These are phyloP conservation scores for Glebionis coronaria DNA, from an alignment of 129 eudicot species.

Conservation along the genomic window DNA sequence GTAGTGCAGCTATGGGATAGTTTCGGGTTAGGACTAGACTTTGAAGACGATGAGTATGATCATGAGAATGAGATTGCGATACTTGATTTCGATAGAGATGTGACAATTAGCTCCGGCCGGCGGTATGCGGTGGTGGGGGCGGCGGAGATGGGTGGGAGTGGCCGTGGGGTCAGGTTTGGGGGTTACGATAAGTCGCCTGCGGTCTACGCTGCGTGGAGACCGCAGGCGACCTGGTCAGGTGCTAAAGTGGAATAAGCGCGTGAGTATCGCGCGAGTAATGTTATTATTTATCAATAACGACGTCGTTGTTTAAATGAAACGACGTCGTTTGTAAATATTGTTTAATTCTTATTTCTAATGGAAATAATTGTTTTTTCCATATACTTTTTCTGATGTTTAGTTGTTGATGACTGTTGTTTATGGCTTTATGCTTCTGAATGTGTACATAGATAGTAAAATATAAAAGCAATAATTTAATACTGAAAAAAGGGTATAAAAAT, in stretches of 20 bases:
- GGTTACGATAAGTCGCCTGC: constrained; percentile 58
- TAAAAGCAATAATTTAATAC: background rate
- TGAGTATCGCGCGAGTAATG: constrained; percentile 4
- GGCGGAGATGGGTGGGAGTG: constrained; percentile 22
- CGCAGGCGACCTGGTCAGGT: constrained; percentile 28
- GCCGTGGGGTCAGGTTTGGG: constrained; percentile 41
- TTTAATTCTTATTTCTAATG: constrained; percentile 17
- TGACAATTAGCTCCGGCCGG: constrained; percentile 27
- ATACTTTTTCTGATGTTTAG: constrained; percentile 5
- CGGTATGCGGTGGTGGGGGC: constrained; percentile 19
- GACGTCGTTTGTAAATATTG: constrained; percentile 24
- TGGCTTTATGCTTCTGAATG: too few relatives aligned
- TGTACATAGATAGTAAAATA: constrained; percentile 7
- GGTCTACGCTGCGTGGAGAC: constrained; percentile 56
- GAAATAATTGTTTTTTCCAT: constrained; percentile 24
- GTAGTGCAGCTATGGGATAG: constrained; percentile 95
- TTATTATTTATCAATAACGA: constrained; percentile 1
- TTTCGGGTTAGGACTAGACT: constrained; percentile 56
- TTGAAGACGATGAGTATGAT: constrained; percentile 48
- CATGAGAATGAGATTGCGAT: constrained; percentile 37
- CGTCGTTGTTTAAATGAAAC: constrained; percentile 9
- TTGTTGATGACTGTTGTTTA: background rate
- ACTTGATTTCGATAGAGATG: constrained; percentile 41
- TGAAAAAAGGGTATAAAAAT: too few relatives aligned
- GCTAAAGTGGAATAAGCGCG: constrained; percentile 37